Evolutionary conservation across 805 yeast species (phyloP), one percentile per base, ranked within the genome.

Genomic region (Wickerhamomyces mucosus): DNA sequence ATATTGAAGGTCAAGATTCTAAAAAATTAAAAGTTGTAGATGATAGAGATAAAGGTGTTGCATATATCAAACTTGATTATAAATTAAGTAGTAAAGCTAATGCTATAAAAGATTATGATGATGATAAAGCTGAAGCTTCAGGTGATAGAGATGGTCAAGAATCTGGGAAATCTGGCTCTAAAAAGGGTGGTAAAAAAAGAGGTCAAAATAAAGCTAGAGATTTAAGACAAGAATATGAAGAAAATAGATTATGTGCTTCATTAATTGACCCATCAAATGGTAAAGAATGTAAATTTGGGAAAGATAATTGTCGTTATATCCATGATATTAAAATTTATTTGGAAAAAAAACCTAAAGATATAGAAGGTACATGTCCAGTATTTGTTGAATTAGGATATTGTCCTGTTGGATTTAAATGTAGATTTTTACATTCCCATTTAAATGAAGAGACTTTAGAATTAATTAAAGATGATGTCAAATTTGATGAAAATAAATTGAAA

Each of bases 331-430:
- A 63, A 4, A 63, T 55, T 28, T 92, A 85, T 46, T 53, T 92
- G 19, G 58, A 50, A 1, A 53, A 69, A 16, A 89, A 92, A 53
- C 79, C 75, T 1, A 65, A 58, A 0, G 97, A 92, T 51, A 59
- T 84, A 15, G 71, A 66, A 8, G 94, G 94, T 0, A 48, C 48
- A 2, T 92, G 99, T 57, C 97, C 98, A 0, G 95, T 84, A 4
- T 86, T 61, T 50, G 62, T 61, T 21, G 78, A 81, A 2, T 62
- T 84, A 21, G 99, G 99, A 0, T 77, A 73, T 48, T 92, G 99
- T 63, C 95, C 95, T 4, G 71, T 80, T 39, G 98, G 98, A 0
- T 58, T 83, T 45, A 89, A 84, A 54, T 92, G 99, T 59, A 72
- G 96, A 46, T 92, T 95, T 84, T 67, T 92, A 35, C 60, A 69